Percentiles rank a stretch among this genome's conserved stretches.
Evolutionary conservation across 495 filamentous ascomycete genomes (phyloP).

Genomic region (Podospora pseudocomata): DNA sequence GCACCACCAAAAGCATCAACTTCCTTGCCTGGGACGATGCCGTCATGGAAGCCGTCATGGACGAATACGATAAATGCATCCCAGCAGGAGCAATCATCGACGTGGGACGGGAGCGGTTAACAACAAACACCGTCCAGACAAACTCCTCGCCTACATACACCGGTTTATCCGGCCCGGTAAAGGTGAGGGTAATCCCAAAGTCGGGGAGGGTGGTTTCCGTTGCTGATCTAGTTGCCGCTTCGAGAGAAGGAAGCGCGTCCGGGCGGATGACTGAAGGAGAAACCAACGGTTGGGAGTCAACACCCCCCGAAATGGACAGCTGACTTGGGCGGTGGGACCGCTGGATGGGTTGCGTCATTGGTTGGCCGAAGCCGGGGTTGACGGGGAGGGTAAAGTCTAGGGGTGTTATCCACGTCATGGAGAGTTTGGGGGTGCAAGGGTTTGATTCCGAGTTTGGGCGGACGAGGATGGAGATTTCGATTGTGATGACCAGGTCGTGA

Average conservation of each 20-base stretch:
- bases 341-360: slow-evolving; percentile 56
- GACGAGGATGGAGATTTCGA: slow-evolving; percentile 63
- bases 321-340: slow-evolving; percentile 62
- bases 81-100: neutral
- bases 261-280: slow-evolving; percentile 47
- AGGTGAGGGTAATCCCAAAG: slow-evolving; percentile 71
- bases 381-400: slow-evolving; percentile 77
- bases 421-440: slow-evolving; percentile 66
- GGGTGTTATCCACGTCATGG: slow-evolving; percentile 75
- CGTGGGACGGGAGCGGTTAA: slow-evolving; percentile 61
- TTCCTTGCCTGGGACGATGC: slow-evolving; percentile 54
- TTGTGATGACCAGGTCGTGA: slow-evolving; percentile 52
- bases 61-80: neutral
- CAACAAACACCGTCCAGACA: slow-evolving; percentile 81
- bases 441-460: slow-evolving; percentile 38
- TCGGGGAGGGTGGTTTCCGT: slow-evolving; percentile 49
- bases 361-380: slow-evolving; percentile 52
- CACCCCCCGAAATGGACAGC: slow-evolving; percentile 49
- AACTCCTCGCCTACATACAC: slow-evolving; percentile 70
- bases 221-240: slow-evolving; percentile 42
- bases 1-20: slow-evolving; percentile 74
- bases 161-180: slow-evolving; percentile 54
- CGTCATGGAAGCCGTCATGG: slow-evolving; percentile 1
- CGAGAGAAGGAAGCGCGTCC: slow-evolving; percentile 52
- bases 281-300: slow-evolving; percentile 41